Percentiles rank a stretch among this genome's conserved stretches.
Evolutionary conservation across 2,329 filamentous ascomycete genomes (phyloP).

Genomic region (Sclerotinia nivalis): DNA sequence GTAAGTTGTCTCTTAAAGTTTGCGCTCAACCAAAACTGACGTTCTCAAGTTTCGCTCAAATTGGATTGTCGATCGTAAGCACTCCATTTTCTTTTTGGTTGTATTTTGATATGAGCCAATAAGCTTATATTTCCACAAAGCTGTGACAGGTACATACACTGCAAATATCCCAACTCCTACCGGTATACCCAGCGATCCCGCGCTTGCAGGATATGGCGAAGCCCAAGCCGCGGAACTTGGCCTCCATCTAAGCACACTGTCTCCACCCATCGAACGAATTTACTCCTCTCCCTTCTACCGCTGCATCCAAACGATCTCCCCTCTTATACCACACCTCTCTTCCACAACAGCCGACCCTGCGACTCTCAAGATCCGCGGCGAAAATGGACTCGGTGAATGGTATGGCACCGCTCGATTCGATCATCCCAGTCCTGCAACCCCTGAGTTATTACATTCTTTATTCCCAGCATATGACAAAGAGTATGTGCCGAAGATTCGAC

Average conservation of each 20-base stretch:
- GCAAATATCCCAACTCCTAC: conserved; percentile 77
- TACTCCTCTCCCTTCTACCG: conserved; percentile 88
- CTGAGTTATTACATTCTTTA: conserved; percentile 60
- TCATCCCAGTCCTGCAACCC: conserved; percentile 75
- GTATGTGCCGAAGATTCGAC: conserved; percentile 65
- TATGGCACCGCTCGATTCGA: conserved; percentile 84
- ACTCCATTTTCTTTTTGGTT: too few species aligned
- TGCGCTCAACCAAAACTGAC: conserved; percentile 27
- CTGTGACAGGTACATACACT: conserved; percentile 74
- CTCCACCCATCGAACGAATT: conserved; percentile 70
- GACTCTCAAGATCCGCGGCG: conserved; percentile 51
- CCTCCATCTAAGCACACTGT: conserved; percentile 58
- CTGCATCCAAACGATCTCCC: conserved; percentile 80
- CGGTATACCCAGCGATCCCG: conserved; percentile 82
- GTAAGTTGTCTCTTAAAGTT: conserved; percentile 51
- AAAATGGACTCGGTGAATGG: conserved; percentile 75
- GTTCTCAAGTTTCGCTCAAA: conserved; percentile 76
- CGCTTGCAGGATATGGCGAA: conserved; percentile 83
- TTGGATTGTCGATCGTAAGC: conserved; percentile 73
- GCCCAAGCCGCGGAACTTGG: conserved; percentile 79
- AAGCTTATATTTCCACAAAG: too few species aligned
- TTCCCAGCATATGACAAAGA: conserved; percentile 63
- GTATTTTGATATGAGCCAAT: too few species aligned
- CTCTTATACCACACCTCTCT: conserved; percentile 57
- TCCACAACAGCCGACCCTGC: conserved; percentile 27